A percentile compares a stretch with the other conserved stretches of the same genome.
Evolutionary conservation across 768 basidiomycete species (phyloP).

Genomic region (Mycena chlorophos): DNA sequence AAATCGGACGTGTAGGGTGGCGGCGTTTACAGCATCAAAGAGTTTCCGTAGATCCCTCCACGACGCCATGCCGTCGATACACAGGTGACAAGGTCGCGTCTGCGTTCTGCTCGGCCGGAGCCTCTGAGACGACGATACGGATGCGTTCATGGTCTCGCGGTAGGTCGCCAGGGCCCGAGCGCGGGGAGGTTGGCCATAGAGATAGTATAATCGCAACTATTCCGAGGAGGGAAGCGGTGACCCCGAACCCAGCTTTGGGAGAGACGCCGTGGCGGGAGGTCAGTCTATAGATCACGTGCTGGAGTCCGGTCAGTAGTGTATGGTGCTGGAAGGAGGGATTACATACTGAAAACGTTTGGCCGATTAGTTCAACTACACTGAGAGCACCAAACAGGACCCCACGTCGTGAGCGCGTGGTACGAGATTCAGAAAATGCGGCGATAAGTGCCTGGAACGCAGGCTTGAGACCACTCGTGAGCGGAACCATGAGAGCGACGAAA

Average conservation of each 20-base stretch:
- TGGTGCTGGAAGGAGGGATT: not conserved
- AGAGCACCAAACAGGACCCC: conserved; percentile 16
- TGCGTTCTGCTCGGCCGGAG: not conserved
- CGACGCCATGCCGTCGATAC: not conserved
- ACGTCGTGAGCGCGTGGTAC: conserved; percentile 3
- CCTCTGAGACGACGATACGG: conserved; percentile 17
- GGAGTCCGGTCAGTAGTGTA: not conserved
- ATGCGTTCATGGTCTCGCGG: conserved; percentile 15
- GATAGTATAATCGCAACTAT: conserved; percentile 15
- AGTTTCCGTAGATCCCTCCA: not conserved
- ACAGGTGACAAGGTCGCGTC: not conserved
- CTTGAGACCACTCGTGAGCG: conserved; percentile 16
- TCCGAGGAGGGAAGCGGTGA: conserved; percentile 15
- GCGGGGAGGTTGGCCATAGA: conserved; percentile 3
- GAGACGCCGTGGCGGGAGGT: conserved; percentile 3
- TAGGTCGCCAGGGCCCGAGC: not conserved
- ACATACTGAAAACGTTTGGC: conserved; percentile 17
- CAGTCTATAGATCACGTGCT: conserved; percentile 18
- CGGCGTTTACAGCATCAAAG: too few relatives aligned
- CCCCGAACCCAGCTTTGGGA: conserved; percentile 14
- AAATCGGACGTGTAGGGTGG: too few relatives aligned
- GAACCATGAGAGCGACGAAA: conserved; percentile 7
- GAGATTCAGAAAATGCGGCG: conserved; percentile 11
- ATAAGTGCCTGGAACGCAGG: conserved; percentile 16
- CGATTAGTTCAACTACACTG: conserved; percentile 13